Evolutionary conservation across 345 rosid species (phyloP), one percentile per base, ranked within the genome.

Genomic region (Alliaria petiolata): DNA sequence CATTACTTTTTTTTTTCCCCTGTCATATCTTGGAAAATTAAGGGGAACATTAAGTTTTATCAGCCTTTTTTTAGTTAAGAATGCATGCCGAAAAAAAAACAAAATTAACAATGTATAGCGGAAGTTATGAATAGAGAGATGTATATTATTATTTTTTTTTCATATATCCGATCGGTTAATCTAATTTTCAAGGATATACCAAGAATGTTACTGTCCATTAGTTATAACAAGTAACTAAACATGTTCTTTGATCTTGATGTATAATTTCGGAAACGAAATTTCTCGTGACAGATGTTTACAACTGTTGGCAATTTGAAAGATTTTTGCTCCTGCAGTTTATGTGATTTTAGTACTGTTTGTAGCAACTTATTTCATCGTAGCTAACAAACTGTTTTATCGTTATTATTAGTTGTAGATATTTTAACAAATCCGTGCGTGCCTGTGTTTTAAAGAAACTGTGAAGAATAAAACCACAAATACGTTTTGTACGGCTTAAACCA

Each of bases 51-150:
- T 55, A 49, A 76, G 75, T 69, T 50, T 54, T 2, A 22, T 25
- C 40, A 1, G 63, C 56, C 22, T 22, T 22, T 22, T 1, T 22
- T 22, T 22, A 22, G 25, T 22, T 22, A 1, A 22, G 2, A 22
- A 3, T 22, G 25, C 3, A 22, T 22, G 25, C 25, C 25, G 25
- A 22, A 22, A 22, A 22, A 3, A 22, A 22, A 22, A 22, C 2
- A 22, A n/a, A n/a, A n/a, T n/a, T n/a, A n/a, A 22, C 73, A 74
- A 58, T 74, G 67, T 74, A 34, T 28, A 22, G 47, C 8, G 2
- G 0, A 65, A 22, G 0, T 64, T 55, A 57, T 74, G 28, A 65
- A 39, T 45, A 54, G 55, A 62, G 69, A 39, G 51, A 46, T 65
- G 71, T 64, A 56, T 47, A 56, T 73, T 45, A 62, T n/a, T 22